phyloP scores from a whole-genome alignment of 2,329 filamentous ascomycete genomes.

The Sordariomycetes sp. region DNA sequence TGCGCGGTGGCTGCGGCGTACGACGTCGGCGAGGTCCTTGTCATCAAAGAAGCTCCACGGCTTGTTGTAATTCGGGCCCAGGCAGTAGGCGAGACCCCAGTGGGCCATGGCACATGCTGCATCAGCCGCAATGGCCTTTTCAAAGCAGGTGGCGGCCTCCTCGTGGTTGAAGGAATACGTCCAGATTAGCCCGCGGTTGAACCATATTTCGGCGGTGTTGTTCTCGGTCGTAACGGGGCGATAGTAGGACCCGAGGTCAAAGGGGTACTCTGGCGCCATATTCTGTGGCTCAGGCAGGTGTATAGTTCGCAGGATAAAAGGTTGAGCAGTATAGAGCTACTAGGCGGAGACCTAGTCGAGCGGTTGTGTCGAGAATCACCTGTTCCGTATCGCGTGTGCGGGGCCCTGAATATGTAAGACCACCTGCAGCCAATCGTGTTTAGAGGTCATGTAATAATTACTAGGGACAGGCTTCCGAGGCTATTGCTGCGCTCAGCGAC shows the following conservation, averaged over 20 bases:
- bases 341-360: too few relatives aligned
- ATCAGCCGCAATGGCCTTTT: constrained; percentile 44
- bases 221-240: constrained; percentile 38
- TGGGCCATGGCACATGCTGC: constrained; percentile 48
- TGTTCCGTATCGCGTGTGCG: too few relatives aligned
- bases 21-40: constrained; percentile 39
- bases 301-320: background rate
- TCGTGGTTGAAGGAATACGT: constrained; percentile 68
- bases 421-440: too few relatives aligned
- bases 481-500: too few relatives aligned
- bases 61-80: constrained; percentile 70
- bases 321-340: too few relatives aligned
- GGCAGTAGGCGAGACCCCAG: constrained; percentile 60
- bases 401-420: too few relatives aligned
- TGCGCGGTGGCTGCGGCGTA: constrained; percentile 32
- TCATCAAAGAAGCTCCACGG: constrained; percentile 63
- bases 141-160: constrained; percentile 55
- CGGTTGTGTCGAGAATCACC: too few relatives aligned
- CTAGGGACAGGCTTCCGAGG: too few relatives aligned
- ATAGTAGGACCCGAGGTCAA: constrained; percentile 47
- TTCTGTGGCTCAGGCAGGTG: background rate
- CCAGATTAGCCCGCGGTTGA: constrained; percentile 61
- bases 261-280: constrained; percentile 18
- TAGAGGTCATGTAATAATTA: too few relatives aligned
- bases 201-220: constrained; percentile 46